Conservation (phyloP, 106 monocot genomes). For the Platanthera zijinensis region DNA sequence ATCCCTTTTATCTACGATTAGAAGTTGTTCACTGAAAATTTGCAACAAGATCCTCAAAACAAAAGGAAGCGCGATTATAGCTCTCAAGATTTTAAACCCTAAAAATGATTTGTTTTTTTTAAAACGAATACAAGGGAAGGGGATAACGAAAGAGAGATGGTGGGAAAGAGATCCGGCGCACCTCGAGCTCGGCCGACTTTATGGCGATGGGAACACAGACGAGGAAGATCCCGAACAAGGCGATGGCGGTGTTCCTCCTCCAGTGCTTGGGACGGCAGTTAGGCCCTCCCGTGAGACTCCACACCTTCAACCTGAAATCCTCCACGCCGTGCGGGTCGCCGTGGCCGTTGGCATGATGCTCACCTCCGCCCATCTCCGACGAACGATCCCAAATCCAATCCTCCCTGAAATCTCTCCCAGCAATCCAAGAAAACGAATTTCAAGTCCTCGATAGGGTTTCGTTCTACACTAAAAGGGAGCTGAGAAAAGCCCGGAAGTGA, state of each 20-base stretch:
- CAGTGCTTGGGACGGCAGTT: conserved; percentile 86
- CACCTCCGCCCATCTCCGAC: conserved; percentile 28
- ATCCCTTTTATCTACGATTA: too few species aligned
- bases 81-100: too few species aligned
- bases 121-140: neutral
- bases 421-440: neutral
- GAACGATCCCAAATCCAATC: neutral
- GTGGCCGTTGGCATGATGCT: conserved; percentile 6
- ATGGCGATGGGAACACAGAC: conserved; percentile 93
- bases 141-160: neutral
- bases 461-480: neutral
- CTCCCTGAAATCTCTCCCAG: neutral
- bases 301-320: conserved; percentile 72
- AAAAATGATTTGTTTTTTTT: too few species aligned
- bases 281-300: conserved; percentile 95
- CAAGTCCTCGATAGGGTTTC: neutral
- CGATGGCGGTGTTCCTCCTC: conserved; percentile 90
- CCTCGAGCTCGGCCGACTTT: conserved; percentile 96
- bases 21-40: too few species aligned
- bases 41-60: too few species aligned
- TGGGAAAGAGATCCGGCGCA: conserved; percentile 4
- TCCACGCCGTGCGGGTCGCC: conserved; percentile 14
- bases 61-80: too few species aligned
- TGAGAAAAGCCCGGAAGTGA: neutral
- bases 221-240: conserved; percentile 74